A percentile compares a stretch with the other conserved stretches of the same genome.
Conservation (phyloP, 257 asterid genomes). For the Plantago ovata region DNA sequence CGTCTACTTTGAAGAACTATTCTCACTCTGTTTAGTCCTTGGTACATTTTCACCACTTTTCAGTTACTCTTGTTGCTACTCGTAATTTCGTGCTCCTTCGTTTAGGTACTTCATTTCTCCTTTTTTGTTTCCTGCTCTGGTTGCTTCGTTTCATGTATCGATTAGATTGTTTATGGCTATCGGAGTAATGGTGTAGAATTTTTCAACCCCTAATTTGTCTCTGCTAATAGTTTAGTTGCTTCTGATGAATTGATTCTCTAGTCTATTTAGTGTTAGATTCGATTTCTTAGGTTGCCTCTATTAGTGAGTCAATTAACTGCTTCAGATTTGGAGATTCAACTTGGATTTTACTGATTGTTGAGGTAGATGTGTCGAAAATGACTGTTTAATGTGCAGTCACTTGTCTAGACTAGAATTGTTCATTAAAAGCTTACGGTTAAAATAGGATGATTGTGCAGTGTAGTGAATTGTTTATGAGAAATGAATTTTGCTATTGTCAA, state of each 20-base stretch:
- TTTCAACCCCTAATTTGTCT: neutral
- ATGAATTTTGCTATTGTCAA: no score
- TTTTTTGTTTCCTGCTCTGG: neutral
- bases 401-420: neutral
- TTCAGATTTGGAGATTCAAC: neutral
- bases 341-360: neutral
- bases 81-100: no score
- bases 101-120: neutral
- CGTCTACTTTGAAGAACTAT: neutral
- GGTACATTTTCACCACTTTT: neutral
- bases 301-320: slow-evolving; percentile 16
- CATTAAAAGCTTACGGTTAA: no score
- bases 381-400: neutral
- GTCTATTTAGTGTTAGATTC: slow-evolving; percentile 21
- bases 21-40: neutral
- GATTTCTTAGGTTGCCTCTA: slow-evolving; percentile 11
- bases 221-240: slow-evolving; percentile 15
- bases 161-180: neutral
- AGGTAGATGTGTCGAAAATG: neutral
- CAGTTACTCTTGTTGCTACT: neutral
- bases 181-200: slow-evolving; percentile 2
- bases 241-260: slow-evolving; percentile 25
- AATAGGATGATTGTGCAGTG: no score
- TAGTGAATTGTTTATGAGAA: no score
- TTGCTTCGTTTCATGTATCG: neutral